These are phyloP conservation scores for Trypethelium eluteriae DNA, from an alignment of 495 filamentous ascomycete species.

Conservation along the genomic window DNA sequence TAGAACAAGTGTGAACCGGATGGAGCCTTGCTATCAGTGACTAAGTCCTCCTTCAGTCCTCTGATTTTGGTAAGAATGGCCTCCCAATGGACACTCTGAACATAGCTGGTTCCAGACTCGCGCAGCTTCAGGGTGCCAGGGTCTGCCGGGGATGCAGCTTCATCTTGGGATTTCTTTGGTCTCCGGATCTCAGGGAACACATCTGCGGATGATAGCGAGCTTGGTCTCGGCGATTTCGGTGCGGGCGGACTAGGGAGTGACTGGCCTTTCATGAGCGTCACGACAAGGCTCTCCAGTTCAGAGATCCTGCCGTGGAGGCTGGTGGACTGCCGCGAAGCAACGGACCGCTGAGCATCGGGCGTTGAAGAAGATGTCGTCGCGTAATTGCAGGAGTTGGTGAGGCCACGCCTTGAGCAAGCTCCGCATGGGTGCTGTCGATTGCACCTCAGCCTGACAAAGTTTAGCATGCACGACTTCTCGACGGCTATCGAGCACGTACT, in stretches of 20 bases:
- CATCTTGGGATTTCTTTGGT: background rate
- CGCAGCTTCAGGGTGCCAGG: slow-evolving; percentile 60
- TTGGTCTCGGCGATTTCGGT: background rate
- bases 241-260: background rate
- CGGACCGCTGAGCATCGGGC: background rate
- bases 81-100: slow-evolving; percentile 86
- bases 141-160: background rate
- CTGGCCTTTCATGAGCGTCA: slow-evolving; percentile 25
- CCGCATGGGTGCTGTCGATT: background rate
- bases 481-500: background rate
- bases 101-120: slow-evolving; percentile 70
- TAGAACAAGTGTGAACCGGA: background rate
- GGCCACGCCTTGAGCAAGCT: background rate
- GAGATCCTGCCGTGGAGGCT: slow-evolving; percentile 31
- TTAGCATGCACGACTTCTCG: background rate
- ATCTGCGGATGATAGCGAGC: background rate
- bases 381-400: background rate
- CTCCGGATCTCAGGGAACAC: background rate
- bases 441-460: background rate
- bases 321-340: background rate
- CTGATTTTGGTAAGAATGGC: slow-evolving; percentile 62
- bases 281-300: slow-evolving; percentile 31
- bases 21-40: background rate
- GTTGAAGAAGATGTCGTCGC: background rate
- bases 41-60: slow-evolving; percentile 16